Base-by-base conservation (phyloP, 805 yeast species). In the Torulaspora microellipsoides region DNA sequence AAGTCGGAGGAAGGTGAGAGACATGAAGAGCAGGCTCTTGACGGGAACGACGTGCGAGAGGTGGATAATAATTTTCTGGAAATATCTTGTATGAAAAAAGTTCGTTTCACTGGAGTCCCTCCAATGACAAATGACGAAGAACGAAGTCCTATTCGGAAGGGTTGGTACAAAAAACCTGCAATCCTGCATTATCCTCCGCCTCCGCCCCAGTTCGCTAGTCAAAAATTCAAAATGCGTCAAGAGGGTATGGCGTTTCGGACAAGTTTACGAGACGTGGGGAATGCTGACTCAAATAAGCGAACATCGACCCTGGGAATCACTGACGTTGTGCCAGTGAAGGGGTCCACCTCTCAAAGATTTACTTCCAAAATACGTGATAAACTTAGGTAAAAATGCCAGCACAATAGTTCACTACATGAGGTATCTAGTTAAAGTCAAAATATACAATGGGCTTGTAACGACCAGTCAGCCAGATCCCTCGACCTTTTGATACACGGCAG, bases 161-260 rank as follows among this genome's bases (percentile, higher is more conserved):
- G 69, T 1, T 65, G 69, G 69, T 64, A 63, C 43, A 62, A 60
- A 39, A 65, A 65, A 28, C 69, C 69, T 0, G 60, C 64, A 5
- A 60, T 60, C 3, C 39, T 65, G 12, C 63, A 61, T 38, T 64
- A 64, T 37, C 64, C 66, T 1, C 61, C 67, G 27, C 54, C 58
- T 8, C 64, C 66, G 14, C 56, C 49, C 35, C 54, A 42, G 29
- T 36, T 40, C 27, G 46, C 50, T 15, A 15, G 47, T 25, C 53
- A 43, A 38, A 49, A 53, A 34, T 49, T 47, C 32, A 54, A 49
- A 33, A 40, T 54, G 28, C 54, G 57, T 9, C 62, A 59, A 42
- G 69, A 65, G 49, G 69, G 69, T 28, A 50, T 59, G 33, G 66
- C 65, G 6, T 65, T 65, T 37, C 51, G 60, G 28, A 58, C 59